A percentile compares a stretch with the other conserved stretches of the same genome.
Evolutionary conservation across 148 eudicot genomes (phyloP).

Genomic region (Oxyria digyna): DNA sequence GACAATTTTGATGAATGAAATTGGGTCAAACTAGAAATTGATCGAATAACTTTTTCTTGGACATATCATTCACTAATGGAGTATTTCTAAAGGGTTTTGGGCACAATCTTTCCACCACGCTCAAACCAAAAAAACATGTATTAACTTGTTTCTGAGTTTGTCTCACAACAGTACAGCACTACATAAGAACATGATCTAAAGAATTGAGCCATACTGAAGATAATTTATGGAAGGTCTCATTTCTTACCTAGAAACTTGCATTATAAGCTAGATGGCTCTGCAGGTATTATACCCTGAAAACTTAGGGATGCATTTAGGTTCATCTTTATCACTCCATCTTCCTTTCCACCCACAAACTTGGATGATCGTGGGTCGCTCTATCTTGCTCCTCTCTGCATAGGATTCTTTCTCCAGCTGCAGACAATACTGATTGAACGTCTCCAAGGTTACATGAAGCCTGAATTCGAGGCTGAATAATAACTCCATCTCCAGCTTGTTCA

Average conservation of each 20-base stretch:
- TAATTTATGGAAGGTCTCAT: background rate
- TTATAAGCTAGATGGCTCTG: background rate
- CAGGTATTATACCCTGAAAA: background rate
- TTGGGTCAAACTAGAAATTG: too few relatives aligned
- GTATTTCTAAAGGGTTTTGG: too few relatives aligned
- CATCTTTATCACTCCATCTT: background rate
- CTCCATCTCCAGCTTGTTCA: constrained; percentile 38
- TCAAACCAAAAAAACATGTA: background rate
- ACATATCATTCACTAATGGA: too few relatives aligned
- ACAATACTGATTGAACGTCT: constrained; percentile 32
- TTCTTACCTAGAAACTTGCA: background rate
- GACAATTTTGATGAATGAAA: too few relatives aligned
- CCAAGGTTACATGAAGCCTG: constrained; percentile 28
- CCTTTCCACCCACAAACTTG: background rate
- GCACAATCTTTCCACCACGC: too few relatives aligned
- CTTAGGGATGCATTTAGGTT: background rate
- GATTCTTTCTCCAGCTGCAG: constrained; percentile 22
- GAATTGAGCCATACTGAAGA: background rate
- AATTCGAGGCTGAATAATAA: constrained; percentile 15
- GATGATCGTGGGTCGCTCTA: background rate
- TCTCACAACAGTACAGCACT: background rate
- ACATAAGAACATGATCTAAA: background rate
- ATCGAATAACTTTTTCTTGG: too few relatives aligned
- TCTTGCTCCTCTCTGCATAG: background rate
- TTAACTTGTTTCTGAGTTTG: background rate